Conservation (phyloP, 2,329 filamentous ascomycete species). For the Penicillium fuscoglaucum region DNA sequence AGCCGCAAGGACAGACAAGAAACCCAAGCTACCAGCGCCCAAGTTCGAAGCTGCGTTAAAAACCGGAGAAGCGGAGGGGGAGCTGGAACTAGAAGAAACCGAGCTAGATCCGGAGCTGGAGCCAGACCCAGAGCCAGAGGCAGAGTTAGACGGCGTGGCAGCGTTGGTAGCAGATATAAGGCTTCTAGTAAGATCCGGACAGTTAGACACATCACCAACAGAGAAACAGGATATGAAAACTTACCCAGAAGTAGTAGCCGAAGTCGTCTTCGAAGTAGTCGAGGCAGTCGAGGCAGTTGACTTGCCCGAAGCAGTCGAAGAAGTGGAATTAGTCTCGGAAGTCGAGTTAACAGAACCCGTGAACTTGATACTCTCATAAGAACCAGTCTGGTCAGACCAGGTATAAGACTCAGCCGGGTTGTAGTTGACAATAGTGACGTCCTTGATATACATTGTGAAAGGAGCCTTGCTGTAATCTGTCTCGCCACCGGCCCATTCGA, state of each 20-base stretch:
- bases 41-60: background rate
- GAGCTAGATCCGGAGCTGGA: background rate
- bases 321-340: background rate
- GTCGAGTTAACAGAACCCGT: background rate
- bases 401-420: background rate
- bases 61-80: background rate
- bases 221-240: background rate
- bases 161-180: background rate
- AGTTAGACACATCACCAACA: background rate
- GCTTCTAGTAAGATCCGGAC: background rate
- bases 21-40: background rate
- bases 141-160: background rate
- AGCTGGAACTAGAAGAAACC: background rate
- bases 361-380: background rate
- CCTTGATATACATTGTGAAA: background rate
- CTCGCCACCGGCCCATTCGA: background rate
- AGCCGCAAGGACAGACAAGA: background rate
- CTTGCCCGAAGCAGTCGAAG: background rate
- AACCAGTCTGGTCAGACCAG: background rate
- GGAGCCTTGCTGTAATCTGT: background rate
- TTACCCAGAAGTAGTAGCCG: background rate
- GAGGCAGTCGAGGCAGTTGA: background rate
- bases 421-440: background rate
- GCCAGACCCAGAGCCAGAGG: background rate
- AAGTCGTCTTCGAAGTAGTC: background rate